These are phyloP conservation scores for Lumnitzera littorea DNA, from an alignment of 345 rosid species.

Conservation along the genomic window DNA sequence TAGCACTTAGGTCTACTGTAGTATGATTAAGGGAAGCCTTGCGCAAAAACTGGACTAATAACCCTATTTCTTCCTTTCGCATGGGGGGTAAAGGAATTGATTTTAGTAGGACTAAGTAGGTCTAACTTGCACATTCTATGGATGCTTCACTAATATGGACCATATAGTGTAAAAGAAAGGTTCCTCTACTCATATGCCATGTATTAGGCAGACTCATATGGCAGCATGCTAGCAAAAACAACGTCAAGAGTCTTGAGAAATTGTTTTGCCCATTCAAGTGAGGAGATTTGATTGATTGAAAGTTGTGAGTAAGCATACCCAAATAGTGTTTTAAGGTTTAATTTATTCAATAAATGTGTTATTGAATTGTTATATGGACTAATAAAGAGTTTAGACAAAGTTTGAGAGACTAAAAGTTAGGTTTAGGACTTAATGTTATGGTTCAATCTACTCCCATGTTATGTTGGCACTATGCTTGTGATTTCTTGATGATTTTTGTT, in stretches of 20 bases:
- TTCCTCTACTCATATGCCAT: constrained; percentile 17
- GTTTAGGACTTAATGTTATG: too few relatives aligned
- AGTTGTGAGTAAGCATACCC: too few relatives aligned
- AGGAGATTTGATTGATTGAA: constrained; percentile 9
- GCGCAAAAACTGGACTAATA: constrained; percentile 15
- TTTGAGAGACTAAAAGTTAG: too few relatives aligned
- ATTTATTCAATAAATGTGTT: too few relatives aligned
- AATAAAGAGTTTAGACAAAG: too few relatives aligned
- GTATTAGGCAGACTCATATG: constrained; percentile 11
- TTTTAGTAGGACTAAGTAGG: constrained; percentile 22
- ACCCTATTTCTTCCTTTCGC: constrained; percentile 24
- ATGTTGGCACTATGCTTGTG: too few relatives aligned
- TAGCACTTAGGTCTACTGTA: constrained; percentile 27
- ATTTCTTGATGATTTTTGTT: too few relatives aligned
- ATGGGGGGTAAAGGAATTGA: constrained; percentile 15
- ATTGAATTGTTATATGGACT: too few relatives aligned
- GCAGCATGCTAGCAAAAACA: constrained; percentile 28
- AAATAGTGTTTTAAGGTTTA: too few relatives aligned
- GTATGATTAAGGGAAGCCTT: constrained; percentile 8
- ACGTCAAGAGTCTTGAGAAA: constrained; percentile 31
- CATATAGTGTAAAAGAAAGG: constrained; percentile 12
- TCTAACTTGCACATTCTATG: constrained; percentile 35
- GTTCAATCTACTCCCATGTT: too few relatives aligned
- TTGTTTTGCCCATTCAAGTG: constrained; percentile 22
- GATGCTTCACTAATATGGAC: constrained; percentile 28